These are phyloP conservation scores for Picochlorum sp. DNA, from an alignment of 139 green algal genomes.

Conservation along the genomic window DNA sequence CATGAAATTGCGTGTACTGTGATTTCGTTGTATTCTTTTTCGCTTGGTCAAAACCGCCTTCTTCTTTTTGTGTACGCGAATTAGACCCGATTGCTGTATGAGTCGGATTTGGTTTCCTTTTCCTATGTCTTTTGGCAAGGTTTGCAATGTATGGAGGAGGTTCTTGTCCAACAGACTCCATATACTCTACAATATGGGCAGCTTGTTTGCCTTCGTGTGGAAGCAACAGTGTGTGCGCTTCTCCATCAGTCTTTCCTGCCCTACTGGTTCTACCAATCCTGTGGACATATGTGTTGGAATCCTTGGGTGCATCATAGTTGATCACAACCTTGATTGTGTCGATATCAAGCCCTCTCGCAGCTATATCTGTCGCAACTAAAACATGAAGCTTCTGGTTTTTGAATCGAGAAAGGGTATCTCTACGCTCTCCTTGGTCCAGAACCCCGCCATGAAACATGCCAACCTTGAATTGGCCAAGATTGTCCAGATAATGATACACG, in stretches of 20 bases:
- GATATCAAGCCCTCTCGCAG: conserved; percentile 74
- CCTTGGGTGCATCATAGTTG: conserved; percentile 73
- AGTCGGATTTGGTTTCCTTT: background rate
- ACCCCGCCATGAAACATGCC: conserved; percentile 82
- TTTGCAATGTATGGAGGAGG: conserved; percentile 55
- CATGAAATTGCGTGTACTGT: conserved; percentile 17
- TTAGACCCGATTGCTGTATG: conserved; percentile 3
- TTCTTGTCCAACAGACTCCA: conserved; percentile 64
- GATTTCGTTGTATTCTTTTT: conserved; percentile 27
- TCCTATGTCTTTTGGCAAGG: conserved; percentile 47
- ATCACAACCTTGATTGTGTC: conserved; percentile 75
- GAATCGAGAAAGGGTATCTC: conserved; percentile 53
- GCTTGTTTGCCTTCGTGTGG: conserved; percentile 38
- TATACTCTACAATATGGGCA: conserved; percentile 55
- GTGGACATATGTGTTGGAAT: conserved; percentile 88
- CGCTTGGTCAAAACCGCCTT: background rate
- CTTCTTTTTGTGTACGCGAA: background rate
- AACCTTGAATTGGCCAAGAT: conserved; percentile 26
- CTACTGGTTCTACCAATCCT: conserved; percentile 87
- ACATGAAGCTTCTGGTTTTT: conserved; percentile 33
- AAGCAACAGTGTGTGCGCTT: conserved; percentile 74
- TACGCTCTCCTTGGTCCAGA: conserved; percentile 77
- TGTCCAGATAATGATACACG: conserved; percentile 42
- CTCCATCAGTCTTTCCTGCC: conserved; percentile 86
- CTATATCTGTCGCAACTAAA: conserved; percentile 68